Evolutionary conservation across 2,329 filamentous ascomycete species (phyloP).

Genomic region (Remersonia thermophila): DNA sequence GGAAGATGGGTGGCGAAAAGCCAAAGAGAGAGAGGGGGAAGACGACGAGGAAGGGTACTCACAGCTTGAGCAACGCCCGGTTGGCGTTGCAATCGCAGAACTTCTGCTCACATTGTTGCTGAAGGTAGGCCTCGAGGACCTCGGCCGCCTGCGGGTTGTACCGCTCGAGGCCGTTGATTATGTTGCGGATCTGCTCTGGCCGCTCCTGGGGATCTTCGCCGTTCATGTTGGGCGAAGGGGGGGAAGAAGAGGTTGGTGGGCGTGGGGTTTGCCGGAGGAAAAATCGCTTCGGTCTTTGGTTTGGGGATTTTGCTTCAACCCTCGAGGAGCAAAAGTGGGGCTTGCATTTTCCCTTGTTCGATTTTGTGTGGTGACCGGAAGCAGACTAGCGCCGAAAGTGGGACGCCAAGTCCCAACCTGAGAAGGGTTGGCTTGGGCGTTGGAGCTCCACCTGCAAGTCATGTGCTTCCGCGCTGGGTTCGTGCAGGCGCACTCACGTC

Average conservation of each 20-base stretch:
- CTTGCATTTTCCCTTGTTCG: conserved; percentile 11
- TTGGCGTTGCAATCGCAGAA: conserved; percentile 96
- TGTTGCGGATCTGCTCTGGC: conserved; percentile 81
- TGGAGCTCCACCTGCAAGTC: conserved; percentile 6
- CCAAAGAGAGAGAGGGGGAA: conserved; percentile 4
- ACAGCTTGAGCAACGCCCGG: conserved; percentile 93
- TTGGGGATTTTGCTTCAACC: conserved; percentile 11
- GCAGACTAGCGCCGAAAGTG: conserved; percentile 10
- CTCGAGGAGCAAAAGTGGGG: conserved; percentile 15
- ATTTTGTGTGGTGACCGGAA: conserved; percentile 15
- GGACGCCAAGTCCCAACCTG: background rate
- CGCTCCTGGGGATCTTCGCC: conserved; percentile 82
- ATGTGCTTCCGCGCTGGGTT: conserved; percentile 15
- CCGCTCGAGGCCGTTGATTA: conserved; percentile 92
- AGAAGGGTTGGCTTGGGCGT: too few relatives aligned
- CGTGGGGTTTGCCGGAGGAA: conserved; percentile 14
- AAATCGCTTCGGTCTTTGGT: conserved; percentile 3
- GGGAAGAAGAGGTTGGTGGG: conserved; percentile 1
- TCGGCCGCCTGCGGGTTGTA: conserved; percentile 97
- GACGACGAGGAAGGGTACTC: conserved; percentile 34
- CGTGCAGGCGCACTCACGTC: conserved; percentile 11
- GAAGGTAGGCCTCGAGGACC: conserved; percentile 87
- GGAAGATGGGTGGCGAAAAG: conserved; percentile 10
- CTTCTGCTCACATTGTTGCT: conserved; percentile 87
- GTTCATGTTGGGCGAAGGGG: conserved; percentile 39